Conservation (phyloP, 2,329 filamentous ascomycete genomes). For the Fusarium sp. region DNA sequence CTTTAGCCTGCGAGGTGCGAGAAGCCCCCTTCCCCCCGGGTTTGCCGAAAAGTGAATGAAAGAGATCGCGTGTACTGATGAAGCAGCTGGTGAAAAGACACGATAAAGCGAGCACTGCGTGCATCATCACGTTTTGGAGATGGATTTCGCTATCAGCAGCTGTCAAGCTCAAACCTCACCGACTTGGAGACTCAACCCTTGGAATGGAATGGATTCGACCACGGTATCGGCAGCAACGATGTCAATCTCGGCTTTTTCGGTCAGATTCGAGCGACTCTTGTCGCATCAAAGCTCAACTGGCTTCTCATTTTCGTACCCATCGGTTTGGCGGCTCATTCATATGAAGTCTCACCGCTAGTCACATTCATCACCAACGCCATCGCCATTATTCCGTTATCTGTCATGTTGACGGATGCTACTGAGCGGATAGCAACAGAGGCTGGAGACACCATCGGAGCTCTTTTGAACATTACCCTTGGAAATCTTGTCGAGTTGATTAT, state of each 20-base stretch:
- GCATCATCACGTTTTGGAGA: conserved; percentile 39
- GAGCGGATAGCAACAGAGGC: conserved; percentile 68
- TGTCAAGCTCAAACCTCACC: conserved; percentile 29
- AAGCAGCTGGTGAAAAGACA: conserved; percentile 28
- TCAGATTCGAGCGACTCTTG: conserved; percentile 46
- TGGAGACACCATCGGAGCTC: conserved; percentile 69
- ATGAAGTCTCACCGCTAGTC: conserved; percentile 51
- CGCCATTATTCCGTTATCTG: conserved; percentile 70
- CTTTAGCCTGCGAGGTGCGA: conserved; percentile 34
- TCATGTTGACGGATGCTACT: conserved; percentile 69
- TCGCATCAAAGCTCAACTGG: conserved; percentile 68
- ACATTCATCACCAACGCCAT: conserved; percentile 72
- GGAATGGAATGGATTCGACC: conserved; percentile 31
- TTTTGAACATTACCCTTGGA: conserved; percentile 72
- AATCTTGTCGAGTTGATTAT: conserved; percentile 74
- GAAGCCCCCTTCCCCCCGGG: background rate
- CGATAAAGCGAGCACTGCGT: conserved; percentile 40
- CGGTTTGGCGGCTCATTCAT: conserved; percentile 68
- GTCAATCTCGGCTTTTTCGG: conserved; percentile 31
- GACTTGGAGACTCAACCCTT: conserved; percentile 41
- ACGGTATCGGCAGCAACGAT: conserved; percentile 8
- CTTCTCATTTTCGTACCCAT: conserved; percentile 78
- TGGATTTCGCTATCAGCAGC: conserved; percentile 39
- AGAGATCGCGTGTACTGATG: conserved; percentile 18
- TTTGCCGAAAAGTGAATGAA: background rate